phyloP scores from a whole-genome alignment of 306 rosid species.

The Cicer chorassanicum region DNA sequence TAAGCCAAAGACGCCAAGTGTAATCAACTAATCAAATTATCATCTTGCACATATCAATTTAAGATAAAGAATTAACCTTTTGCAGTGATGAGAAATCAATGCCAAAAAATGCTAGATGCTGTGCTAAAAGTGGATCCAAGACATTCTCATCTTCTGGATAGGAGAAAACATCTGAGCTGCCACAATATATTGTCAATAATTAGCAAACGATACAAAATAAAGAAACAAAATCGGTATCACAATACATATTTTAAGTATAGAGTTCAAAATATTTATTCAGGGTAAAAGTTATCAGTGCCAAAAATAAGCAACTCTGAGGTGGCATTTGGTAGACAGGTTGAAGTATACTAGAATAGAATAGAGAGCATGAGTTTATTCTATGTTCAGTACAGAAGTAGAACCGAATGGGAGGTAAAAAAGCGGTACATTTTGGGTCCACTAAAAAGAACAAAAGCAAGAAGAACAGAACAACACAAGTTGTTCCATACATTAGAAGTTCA shows the following conservation, averaged over 20 bases:
- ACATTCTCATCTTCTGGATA: slow-evolving; percentile 96
- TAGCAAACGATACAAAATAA: slow-evolving; percentile 48
- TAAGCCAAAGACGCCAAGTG: background rate
- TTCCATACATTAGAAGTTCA: slow-evolving; percentile 6
- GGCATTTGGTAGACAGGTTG: background rate
- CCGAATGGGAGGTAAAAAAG: background rate
- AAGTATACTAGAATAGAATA: background rate
- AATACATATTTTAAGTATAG: slow-evolving; percentile 2
- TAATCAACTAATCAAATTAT: background rate
- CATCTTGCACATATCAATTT: slow-evolving; percentile 1
- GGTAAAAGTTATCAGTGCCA: background rate
- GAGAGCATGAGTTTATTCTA: background rate
- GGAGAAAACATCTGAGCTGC: slow-evolving; percentile 98
- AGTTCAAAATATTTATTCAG: slow-evolving; percentile 29
- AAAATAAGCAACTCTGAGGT: slow-evolving; percentile 13
- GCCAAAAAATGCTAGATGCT: slow-evolving; percentile 94
- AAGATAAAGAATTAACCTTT: slow-evolving; percentile 66
- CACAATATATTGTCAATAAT: slow-evolving; percentile 63
- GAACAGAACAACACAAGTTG: background rate
- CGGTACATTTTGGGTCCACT: background rate
- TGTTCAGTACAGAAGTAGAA: background rate
- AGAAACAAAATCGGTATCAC: slow-evolving; percentile 3
- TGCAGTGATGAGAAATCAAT: slow-evolving; percentile 88
- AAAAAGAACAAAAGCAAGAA: background rate
- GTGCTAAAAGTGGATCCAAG: slow-evolving; percentile 83